These are phyloP conservation scores for Podospora comata DNA, from an alignment of 495 filamentous ascomycete genomes.

Conservation along the genomic window DNA sequence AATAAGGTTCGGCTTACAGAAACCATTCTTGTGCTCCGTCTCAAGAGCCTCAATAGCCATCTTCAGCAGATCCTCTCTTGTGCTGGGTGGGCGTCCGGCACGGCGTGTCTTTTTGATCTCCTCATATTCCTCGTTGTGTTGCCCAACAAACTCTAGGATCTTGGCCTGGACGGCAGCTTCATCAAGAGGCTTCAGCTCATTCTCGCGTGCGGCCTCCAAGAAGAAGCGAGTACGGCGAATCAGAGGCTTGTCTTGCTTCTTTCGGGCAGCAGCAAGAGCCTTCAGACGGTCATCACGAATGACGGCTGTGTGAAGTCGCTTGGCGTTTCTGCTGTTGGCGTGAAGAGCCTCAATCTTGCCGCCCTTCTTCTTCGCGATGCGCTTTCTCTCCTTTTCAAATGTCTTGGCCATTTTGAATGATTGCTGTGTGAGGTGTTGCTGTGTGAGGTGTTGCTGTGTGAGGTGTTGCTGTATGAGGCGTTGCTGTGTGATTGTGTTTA, in stretches of 20 bases:
- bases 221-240: conserved; percentile 70
- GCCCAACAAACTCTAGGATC: conserved; percentile 69
- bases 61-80: conserved; percentile 70
- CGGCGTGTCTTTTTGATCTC: conserved; percentile 71
- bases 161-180: conserved; percentile 57
- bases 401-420: conserved; percentile 64
- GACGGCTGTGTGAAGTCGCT: conserved; percentile 67
- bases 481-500: background rate
- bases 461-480: background rate
- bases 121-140: conserved; percentile 71
- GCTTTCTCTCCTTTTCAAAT: conserved; percentile 76
- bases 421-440: background rate
- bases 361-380: conserved; percentile 74
- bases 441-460: background rate
- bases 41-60: conserved; percentile 67
- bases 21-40: conserved; percentile 80
- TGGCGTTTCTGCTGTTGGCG: conserved; percentile 75
- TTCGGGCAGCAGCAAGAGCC: conserved; percentile 57
- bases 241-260: conserved; percentile 65
- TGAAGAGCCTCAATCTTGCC: conserved; percentile 66
- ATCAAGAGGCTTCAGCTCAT: conserved; percentile 53
- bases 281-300: conserved; percentile 73
- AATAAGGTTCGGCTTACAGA: conserved; percentile 49
- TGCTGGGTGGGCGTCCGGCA: conserved; percentile 74
- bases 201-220: conserved; percentile 56